Conservation (phyloP, 2,329 filamentous ascomycete species). For the Ophiocordyceps camponoti-rufipedis region DNA sequence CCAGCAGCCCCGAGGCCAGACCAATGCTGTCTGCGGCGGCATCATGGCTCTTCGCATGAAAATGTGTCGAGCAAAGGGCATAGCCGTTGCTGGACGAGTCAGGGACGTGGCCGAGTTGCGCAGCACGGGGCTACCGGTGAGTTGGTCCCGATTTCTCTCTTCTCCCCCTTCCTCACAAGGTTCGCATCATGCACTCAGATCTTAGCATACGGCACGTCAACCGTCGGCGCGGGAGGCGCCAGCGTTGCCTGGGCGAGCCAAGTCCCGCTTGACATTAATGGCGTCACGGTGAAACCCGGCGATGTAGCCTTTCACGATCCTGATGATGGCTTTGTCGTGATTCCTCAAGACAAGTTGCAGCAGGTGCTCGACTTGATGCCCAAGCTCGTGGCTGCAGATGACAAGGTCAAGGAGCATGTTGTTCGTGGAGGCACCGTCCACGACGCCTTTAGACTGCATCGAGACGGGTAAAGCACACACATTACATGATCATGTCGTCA, state of each 20-base stretch:
- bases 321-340: constrained; percentile 49
- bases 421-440: constrained; percentile 39
- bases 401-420: constrained; percentile 47
- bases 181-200: constrained; percentile 16
- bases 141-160: constrained; percentile 8
- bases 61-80: constrained; percentile 36
- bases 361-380: constrained; percentile 44
- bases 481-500: constrained; percentile 12
- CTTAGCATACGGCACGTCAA: constrained; percentile 37
- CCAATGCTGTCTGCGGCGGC: constrained; percentile 56
- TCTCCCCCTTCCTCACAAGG: too few relatives aligned
- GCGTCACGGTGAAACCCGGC: constrained; percentile 27
- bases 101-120: constrained; percentile 46
- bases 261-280: constrained; percentile 23
- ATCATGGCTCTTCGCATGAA: constrained; percentile 59
- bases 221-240: constrained; percentile 37
- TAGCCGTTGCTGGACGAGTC: constrained; percentile 50
- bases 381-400: constrained; percentile 28
- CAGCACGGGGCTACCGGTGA: constrained; percentile 35
- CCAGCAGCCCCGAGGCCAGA: constrained; percentile 44
- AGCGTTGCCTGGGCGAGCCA: constrained; percentile 36
- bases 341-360: constrained; percentile 41
- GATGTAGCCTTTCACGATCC: constrained; percentile 56
- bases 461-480: constrained; percentile 11
- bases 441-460: constrained; percentile 46